A percentile compares a stretch with the other conserved stretches of the same genome.
Conservation (phyloP, 805 yeast genomes). For the Cyberlindnera saturnus region DNA sequence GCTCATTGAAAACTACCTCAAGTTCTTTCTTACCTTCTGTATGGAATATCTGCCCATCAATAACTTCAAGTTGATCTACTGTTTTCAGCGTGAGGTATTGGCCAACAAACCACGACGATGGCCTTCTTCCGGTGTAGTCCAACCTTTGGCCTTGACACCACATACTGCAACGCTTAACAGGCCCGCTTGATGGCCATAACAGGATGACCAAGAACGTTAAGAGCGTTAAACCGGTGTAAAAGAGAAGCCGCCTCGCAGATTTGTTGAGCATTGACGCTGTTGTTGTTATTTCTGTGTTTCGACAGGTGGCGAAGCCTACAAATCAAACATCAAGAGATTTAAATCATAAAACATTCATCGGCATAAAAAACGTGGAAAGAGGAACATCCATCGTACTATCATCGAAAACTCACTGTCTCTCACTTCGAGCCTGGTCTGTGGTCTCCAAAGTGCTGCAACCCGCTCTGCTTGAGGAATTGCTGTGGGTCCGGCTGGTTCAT, state of each 20-base stretch:
- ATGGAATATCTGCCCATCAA: conserved; percentile 22
- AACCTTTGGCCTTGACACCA: conserved; percentile 2
- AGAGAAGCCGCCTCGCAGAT: not conserved
- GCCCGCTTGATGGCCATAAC: too few relatives aligned
- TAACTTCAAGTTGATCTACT: conserved; percentile 2
- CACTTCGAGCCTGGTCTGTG: conserved; percentile 7
- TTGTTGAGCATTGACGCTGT: not conserved
- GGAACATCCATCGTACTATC: not conserved
- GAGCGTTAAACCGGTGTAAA: not conserved
- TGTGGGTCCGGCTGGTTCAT: not conserved
- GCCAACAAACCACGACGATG: conserved; percentile 5
- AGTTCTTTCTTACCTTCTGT: conserved; percentile 46
- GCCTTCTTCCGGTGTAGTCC: conserved; percentile 6
- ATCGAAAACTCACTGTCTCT: not conserved
- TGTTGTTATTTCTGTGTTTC: not conserved
- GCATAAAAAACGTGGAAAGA: not conserved
- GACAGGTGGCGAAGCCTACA: too few relatives aligned
- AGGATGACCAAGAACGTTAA: too few relatives aligned
- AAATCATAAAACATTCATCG: not conserved
- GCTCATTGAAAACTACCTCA: conserved; percentile 65
- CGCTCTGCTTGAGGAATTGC: not conserved
- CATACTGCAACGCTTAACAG: too few relatives aligned
- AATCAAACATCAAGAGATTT: too few relatives aligned
- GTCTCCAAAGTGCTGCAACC: conserved; percentile 6
- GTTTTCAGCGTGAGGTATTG: conserved; percentile 14